These are phyloP conservation scores for Tympanopsis confertula DNA, from an alignment of 2,329 filamentous ascomycete genomes.

Conservation along the genomic window DNA sequence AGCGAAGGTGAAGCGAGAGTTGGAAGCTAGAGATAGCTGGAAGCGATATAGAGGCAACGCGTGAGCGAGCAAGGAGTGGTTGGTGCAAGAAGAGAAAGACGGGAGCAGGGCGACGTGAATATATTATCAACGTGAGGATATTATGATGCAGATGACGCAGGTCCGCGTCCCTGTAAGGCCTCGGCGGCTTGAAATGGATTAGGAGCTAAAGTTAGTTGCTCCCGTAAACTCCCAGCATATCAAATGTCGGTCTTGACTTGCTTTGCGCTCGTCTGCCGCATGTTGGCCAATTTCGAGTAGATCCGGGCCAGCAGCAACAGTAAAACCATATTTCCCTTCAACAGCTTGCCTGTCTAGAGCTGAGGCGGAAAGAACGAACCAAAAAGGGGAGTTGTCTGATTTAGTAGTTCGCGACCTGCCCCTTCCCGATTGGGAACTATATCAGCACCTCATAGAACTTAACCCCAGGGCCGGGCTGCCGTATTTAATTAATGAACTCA, in stretches of 20 bases:
- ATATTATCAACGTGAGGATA: no score
- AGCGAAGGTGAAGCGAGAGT: no score
- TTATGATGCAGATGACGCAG: no score
- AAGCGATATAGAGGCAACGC: no score
- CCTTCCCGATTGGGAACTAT: neutral
- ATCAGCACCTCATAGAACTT: neutral
- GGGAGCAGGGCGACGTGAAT: no score
- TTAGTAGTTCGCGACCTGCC: neutral
- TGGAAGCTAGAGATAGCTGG: no score
- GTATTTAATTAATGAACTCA: no score
- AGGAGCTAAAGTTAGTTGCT: no score
- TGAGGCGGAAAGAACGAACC: conserved; percentile 2
- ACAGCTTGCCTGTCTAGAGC: conserved; percentile 3
- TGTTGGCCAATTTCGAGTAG: conserved; percentile 4
- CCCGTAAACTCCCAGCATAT: conserved; percentile 26
- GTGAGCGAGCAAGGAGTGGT: no score
- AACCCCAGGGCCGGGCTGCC: neutral
- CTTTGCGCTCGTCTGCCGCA: neutral
- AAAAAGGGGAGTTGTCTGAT: neutral
- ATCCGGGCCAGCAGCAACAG: conserved; percentile 4
- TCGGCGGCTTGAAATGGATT: no score
- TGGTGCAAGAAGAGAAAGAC: no score
- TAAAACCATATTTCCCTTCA: conserved; percentile 1
- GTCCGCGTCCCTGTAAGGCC: no score
- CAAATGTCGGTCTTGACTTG: conserved; percentile 7